Conservation (phyloP, 345 rosid species). For the Populus davidiana region DNA sequence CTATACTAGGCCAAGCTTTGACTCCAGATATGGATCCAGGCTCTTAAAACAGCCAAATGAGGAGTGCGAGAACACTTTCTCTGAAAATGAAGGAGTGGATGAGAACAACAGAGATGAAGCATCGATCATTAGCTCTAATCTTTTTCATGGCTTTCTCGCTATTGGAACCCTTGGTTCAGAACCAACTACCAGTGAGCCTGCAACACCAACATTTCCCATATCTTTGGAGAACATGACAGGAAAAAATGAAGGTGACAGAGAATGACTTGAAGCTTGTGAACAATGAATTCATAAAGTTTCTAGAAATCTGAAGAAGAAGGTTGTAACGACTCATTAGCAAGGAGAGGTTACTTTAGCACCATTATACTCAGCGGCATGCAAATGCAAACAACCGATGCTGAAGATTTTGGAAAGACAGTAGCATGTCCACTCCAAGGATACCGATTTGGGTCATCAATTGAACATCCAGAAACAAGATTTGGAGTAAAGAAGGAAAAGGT, state of each 20-base stretch:
- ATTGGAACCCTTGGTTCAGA: constrained; percentile 86
- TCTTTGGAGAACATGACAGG: constrained; percentile 40
- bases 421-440: constrained; percentile 78
- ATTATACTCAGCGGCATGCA: constrained; percentile 53
- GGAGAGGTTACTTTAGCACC: constrained; percentile 61
- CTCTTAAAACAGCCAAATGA: constrained; percentile 29
- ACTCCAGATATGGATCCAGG: constrained; percentile 37
- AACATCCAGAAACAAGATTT: constrained; percentile 47
- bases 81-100: constrained; percentile 28
- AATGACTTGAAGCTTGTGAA: constrained; percentile 62
- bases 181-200: constrained; percentile 45
- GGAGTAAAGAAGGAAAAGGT: constrained; percentile 55
- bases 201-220: constrained; percentile 67
- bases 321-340: constrained; percentile 52
- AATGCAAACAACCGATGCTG: constrained; percentile 36
- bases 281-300: constrained; percentile 65
- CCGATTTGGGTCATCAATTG: constrained; percentile 62
- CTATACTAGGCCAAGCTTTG: constrained; percentile 37
- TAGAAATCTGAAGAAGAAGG: constrained; percentile 69
- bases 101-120: constrained; percentile 35
- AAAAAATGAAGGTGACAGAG: constrained; percentile 50
- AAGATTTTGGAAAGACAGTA: constrained; percentile 43
- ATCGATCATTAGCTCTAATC: constrained; percentile 39
- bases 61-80: constrained; percentile 39
- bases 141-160: constrained; percentile 76